Percentiles rank a stretch among this genome's conserved stretches.
These are phyloP conservation scores for Hawksworthiomyces lignivorus DNA, from an alignment of 2,329 filamentous ascomycete genomes.

Conservation along the genomic window DNA sequence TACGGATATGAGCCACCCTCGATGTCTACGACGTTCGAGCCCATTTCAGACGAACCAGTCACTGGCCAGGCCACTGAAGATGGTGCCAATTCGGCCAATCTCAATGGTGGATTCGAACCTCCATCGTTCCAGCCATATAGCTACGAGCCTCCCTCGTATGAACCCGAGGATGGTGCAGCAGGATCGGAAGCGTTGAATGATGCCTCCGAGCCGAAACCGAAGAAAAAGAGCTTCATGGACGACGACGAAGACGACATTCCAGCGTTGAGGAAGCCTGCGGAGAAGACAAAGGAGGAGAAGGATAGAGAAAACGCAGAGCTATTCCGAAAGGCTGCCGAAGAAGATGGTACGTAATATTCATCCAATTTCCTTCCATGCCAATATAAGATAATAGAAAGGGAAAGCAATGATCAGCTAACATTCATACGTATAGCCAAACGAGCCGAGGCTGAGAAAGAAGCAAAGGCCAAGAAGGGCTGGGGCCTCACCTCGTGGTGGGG, in stretches of 20 bases:
- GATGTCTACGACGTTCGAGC: constrained; percentile 24
- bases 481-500: constrained; percentile 78
- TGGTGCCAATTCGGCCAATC: constrained; percentile 16
- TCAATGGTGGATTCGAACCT: constrained; percentile 48
- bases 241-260: constrained; percentile 74
- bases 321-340: constrained; percentile 75
- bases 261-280: constrained; percentile 41
- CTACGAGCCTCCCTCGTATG: constrained; percentile 48
- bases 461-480: constrained; percentile 60
- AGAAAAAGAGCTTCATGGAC: constrained; percentile 74
- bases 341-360: constrained; percentile 51
- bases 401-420: neutral
- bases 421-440: constrained; percentile 51
- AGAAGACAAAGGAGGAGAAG: constrained; percentile 57
- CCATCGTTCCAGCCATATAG: constrained; percentile 53
- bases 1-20: constrained; percentile 47
- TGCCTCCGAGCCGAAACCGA: constrained; percentile 46
- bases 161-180: constrained; percentile 44
- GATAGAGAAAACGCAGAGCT: constrained; percentile 78
- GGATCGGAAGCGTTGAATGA: constrained; percentile 31
- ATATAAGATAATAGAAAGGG: too few relatives aligned
- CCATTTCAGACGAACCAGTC: constrained; percentile 6
- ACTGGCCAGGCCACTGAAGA: constrained; percentile 14
- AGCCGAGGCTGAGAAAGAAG: constrained; percentile 42
- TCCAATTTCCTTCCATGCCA: neutral